These are phyloP conservation scores for Fusarium veterinarium DNA, from an alignment of 2,329 filamentous ascomycete genomes.

Conservation along the genomic window DNA sequence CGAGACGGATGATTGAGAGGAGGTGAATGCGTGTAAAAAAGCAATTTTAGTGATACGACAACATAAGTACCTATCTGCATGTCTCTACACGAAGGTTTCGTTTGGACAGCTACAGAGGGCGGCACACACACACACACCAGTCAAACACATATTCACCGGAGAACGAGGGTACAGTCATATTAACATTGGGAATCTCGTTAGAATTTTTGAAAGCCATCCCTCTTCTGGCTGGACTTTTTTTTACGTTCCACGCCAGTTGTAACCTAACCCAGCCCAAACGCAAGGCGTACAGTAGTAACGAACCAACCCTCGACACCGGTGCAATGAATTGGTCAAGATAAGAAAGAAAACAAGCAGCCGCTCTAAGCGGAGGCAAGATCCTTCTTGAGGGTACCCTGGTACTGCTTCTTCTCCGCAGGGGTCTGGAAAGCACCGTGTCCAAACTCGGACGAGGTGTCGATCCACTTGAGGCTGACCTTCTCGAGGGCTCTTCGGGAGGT, in stretches of 20 bases:
- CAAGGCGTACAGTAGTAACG: conserved; percentile 46
- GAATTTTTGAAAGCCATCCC: conserved; percentile 48
- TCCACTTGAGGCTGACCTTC: conserved; percentile 99
- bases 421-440: conserved; percentile 99
- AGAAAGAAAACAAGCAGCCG: conserved; percentile 54
- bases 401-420: conserved; percentile 95
- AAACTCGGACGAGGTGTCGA: conserved; percentile 99
- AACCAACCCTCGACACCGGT: conserved; percentile 66
- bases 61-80: background rate
- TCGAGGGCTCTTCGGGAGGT: conserved; percentile 95
- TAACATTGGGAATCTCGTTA: conserved; percentile 52
- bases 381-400: conserved; percentile 99
- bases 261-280: conserved; percentile 53
- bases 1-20: too few relatives aligned
- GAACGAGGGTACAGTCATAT: conserved; percentile 38
- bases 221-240: conserved; percentile 52
- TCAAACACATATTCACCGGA: conserved; percentile 10
- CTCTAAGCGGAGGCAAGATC: conserved; percentile 70
- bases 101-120: background rate
- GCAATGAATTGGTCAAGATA: conserved; percentile 58
- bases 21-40: background rate
- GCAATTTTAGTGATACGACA: background rate
- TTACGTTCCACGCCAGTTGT: conserved; percentile 51
- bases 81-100: background rate
- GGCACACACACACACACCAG: background rate